Base-by-base conservation (phyloP, 352 stramenopile species). In the Phytopythium aichiense region DNA sequence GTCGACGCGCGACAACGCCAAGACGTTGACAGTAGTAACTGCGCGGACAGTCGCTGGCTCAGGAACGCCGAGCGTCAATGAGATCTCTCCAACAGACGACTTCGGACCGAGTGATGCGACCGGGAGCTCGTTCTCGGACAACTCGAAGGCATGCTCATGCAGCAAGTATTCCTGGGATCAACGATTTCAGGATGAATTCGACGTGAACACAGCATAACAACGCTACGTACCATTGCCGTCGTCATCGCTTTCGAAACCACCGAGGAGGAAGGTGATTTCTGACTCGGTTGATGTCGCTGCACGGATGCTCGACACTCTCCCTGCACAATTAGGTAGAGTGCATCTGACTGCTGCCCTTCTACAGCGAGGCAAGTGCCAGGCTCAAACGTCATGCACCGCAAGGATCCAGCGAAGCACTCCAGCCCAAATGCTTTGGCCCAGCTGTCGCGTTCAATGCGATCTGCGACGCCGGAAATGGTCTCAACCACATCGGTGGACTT, bases 261-360 rank as follows among this genome's bases (percentile, higher is more conserved):
- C 18, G 25, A 31, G 16, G 43, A 22, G 25, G 13, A 13, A 42
- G 51, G 28, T 18, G 16, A 13, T 2, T 25, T 59, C 23, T 62
- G 28, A 43, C 58, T 25, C 33, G 18, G 13, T 12, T 63, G 13
- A 25, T 48, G 1, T 58, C 56, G 52, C 8, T 58, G 37, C 23
- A 79, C 66, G 9, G 64, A 81, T 8, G 73, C 73, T 25, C 69
- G 63, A 42, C 73, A 81, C 23, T 81, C 71, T 20, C 73, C 73
- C 63, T 79, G 61, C 33, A 79, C 60, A 25, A 81, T 62, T 28
- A 81, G 60, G 45, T 72, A 75, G n/a, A 81, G 42, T 20, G 56
- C 38, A 7, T 43, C 58, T 25, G 72, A 61, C 33, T 64, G 45
- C 45, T 81, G 62, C 0, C 66, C 68, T 57, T 79, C 73, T 23